Conservation (phyloP, 192 early-diverging fungal genomes). For the Coemansia sp. region DNA sequence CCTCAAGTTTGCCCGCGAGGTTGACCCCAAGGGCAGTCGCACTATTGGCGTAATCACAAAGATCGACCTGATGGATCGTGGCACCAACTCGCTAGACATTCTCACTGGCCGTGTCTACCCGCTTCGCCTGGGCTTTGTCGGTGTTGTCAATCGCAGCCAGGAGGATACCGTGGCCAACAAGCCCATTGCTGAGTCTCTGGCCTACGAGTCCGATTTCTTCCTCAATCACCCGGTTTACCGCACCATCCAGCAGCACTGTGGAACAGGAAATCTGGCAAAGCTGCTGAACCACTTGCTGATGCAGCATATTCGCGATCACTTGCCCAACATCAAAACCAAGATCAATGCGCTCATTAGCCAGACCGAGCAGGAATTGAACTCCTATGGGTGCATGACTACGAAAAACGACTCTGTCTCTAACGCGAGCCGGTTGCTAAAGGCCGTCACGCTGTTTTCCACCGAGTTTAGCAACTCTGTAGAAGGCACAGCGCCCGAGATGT, state of each 20-base stretch:
- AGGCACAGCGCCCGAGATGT: slow-evolving; percentile 67
- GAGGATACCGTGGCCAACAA: slow-evolving; percentile 72
- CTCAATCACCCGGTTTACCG: slow-evolving; percentile 69
- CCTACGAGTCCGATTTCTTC: slow-evolving; percentile 69
- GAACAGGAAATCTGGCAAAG: slow-evolving; percentile 67
- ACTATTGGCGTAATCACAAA: slow-evolving; percentile 82
- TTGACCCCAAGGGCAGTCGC: slow-evolving; percentile 74
- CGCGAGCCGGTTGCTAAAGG: slow-evolving; percentile 60
- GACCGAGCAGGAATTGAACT: slow-evolving; percentile 70
- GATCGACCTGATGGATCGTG: slow-evolving; percentile 82
- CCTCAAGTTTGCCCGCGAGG: slow-evolving; percentile 81
- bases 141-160: slow-evolving; percentile 80
- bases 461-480: slow-evolving; percentile 79
- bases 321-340: slow-evolving; percentile 75
- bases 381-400: slow-evolving; percentile 59
- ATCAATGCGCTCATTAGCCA: slow-evolving; percentile 74
- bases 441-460: slow-evolving; percentile 72
- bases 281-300: slow-evolving; percentile 72
- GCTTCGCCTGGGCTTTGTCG: slow-evolving; percentile 77
- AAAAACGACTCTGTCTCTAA: slow-evolving; percentile 24
- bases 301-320: slow-evolving; percentile 75
- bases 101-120: slow-evolving; percentile 74
- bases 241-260: slow-evolving; percentile 68
- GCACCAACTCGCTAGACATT: slow-evolving; percentile 78
- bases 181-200: slow-evolving; percentile 69